Base-by-base conservation (phyloP, 1,284 basidiomycete genomes). In the Leccinum subfulvum region DNA sequence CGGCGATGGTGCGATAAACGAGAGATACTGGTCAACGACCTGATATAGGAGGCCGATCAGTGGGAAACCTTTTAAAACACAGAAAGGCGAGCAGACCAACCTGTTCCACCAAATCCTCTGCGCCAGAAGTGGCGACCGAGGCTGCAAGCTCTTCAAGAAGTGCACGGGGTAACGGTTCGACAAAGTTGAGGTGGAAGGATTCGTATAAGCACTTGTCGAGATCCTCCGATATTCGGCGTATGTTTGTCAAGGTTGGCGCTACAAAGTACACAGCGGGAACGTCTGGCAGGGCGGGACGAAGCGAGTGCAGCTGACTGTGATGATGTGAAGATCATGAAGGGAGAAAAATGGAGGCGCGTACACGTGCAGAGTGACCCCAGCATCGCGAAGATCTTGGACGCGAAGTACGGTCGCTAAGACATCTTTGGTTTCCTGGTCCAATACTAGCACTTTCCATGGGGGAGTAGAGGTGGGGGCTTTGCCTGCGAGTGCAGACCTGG, bases 251-350 rank as follows among this genome's bases (percentile, higher is more conserved):
- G 0, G 94, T 97, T 0, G 97, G 97, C 0, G 94, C 87, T 57
- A 99, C 92, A 75, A 99, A 97, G 81, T 99, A 99, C 33, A 99
- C 87, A 0, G 97, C 96, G 7, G 97, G 97, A 0, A 99, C 97
- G 74, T 99, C 97, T 2, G 92, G 87, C 44, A 99, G 79, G 11
- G 95, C 85, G 16, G 97, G 97, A 61, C 97, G 85, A 57, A 89
- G 81, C 0, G 95, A 89, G 74, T 98, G 95, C 11, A 99, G 80
- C 80, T 98, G 97, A 68, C 95, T 97, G 70, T 67, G 47, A 57
- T 10, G 26, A 63, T 56, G 60, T 72, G 64, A 67, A 58, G 28
- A 59, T 16, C 11, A 58, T 13, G 21, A 57, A 57, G 23, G 28
- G 14, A 26, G 28, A 59, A 10, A 26, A 21, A 64, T 21, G 41